These are phyloP conservation scores for Talaromyces sp. DNA, from an alignment of 2,329 filamentous ascomycete species.

Conservation along the genomic window DNA sequence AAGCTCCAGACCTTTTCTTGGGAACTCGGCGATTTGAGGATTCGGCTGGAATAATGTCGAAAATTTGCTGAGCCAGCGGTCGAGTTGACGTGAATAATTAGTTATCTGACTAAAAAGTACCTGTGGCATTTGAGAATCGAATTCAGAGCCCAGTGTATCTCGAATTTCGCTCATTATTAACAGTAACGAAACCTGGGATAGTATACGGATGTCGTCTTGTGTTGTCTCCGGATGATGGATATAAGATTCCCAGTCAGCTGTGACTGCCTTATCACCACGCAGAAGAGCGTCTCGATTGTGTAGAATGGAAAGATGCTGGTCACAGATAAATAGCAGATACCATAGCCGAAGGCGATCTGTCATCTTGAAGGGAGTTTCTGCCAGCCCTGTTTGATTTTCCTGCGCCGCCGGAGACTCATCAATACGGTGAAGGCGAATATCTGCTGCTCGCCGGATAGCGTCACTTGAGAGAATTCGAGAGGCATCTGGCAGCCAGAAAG, in stretches of 20 bases:
- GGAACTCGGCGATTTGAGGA: constrained; percentile 38
- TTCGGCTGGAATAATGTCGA: constrained; percentile 24
- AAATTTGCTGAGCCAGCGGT: constrained; percentile 26
- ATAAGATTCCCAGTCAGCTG: constrained; percentile 29
- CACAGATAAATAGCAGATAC: constrained; percentile 31
- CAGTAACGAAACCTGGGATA: constrained; percentile 30
- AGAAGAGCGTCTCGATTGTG: constrained; percentile 31
- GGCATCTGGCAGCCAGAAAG: constrained; percentile 49
- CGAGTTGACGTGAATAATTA: constrained; percentile 24
- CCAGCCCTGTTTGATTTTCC: neutral
- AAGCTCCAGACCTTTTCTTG: constrained; percentile 40
- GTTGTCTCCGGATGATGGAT: constrained; percentile 26
- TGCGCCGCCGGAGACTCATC: constrained; percentile 26
- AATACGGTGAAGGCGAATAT: constrained; percentile 31
- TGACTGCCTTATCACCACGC: constrained; percentile 30
- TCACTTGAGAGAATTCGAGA: constrained; percentile 33
- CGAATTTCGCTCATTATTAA: constrained; percentile 33
- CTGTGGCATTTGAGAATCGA: constrained; percentile 22
- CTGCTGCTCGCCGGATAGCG: constrained; percentile 24
- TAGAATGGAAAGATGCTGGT: constrained; percentile 32
- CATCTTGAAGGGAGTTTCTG: constrained; percentile 14
- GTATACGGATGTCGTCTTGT: constrained; percentile 28
- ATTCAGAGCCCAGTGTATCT: constrained; percentile 28
- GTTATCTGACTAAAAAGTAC: constrained; percentile 21
- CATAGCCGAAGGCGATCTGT: constrained; percentile 28